phyloP scores from a whole-genome alignment of 2,329 filamentous ascomycete genomes.

The Fusarium sublunatum region DNA sequence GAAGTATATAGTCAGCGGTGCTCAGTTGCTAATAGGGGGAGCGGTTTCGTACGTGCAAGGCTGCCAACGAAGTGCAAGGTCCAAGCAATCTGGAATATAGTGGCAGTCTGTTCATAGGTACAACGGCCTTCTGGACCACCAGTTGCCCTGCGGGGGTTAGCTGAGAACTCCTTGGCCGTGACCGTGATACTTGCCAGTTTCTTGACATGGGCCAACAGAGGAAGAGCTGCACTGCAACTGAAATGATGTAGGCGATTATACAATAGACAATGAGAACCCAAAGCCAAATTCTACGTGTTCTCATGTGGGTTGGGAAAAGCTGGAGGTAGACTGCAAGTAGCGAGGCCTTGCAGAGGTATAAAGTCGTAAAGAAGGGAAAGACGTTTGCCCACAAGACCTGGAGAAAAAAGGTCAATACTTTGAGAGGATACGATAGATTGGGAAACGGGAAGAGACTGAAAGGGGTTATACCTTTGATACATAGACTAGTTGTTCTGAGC shows the following conservation, averaged over 20 bases:
- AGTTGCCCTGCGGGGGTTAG: too few species aligned
- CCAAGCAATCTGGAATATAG: constrained; percentile 11
- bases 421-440: too few species aligned
- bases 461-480: too few species aligned
- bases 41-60: constrained; percentile 7
- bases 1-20: neutral
- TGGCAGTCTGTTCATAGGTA: neutral
- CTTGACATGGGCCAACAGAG: constrained; percentile 7
- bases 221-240: neutral
- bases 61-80: constrained; percentile 4
- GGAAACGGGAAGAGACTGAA: too few species aligned
- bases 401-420: too few species aligned
- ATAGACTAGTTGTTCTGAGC: too few species aligned
- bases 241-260: neutral
- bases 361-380: constrained; percentile 12
- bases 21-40: too few species aligned
- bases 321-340: constrained; percentile 14
- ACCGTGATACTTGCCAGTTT: constrained; percentile 9
- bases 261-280: constrained; percentile 4
- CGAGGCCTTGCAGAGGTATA: constrained; percentile 21
- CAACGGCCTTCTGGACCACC: neutral
- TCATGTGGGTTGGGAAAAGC: constrained; percentile 19
- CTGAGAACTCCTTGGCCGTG: too few species aligned
- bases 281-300: neutral
- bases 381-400: neutral